A percentile compares a stretch with the other conserved stretches of the same genome.
Evolutionary conservation across 176 grass and related monocot genomes (phyloP).

Genomic region (Typha latifolia): DNA sequence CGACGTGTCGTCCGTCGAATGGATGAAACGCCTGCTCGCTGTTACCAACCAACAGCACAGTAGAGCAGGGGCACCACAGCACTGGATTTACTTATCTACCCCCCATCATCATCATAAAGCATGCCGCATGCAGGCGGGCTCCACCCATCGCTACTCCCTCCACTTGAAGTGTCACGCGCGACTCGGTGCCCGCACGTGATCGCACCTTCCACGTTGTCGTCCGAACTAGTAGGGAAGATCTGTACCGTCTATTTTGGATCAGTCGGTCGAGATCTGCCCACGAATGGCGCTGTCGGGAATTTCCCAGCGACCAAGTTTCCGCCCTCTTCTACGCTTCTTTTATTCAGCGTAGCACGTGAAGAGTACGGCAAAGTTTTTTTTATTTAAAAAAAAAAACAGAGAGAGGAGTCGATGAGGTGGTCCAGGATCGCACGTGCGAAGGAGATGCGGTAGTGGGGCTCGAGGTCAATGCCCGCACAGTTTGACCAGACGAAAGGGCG

Average conservation of each 20-base stretch:
- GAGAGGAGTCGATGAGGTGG: neutral
- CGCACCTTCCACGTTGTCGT: neutral
- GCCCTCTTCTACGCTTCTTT: neutral
- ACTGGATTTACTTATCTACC: neutral
- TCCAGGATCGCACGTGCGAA: neutral
- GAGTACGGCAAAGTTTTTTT: neutral
- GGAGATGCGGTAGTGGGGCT: neutral
- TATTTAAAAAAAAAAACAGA: neutral
- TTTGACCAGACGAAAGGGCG: neutral
- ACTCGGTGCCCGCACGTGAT: neutral
- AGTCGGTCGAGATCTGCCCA: neutral
- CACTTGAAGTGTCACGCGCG: neutral
- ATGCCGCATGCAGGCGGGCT: neutral
- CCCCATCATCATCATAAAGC: neutral
- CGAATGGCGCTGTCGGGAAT: neutral
- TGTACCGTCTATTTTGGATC: neutral
- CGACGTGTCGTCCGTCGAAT: too few species aligned
- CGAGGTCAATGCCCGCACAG: neutral
- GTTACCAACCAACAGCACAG: too few species aligned
- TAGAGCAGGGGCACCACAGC: too few species aligned
- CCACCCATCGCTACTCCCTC: neutral
- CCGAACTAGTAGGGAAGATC: neutral
- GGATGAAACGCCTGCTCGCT: too few species aligned
- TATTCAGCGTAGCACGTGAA: neutral
- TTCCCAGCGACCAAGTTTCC: neutral